phyloP scores from a whole-genome alignment of 202 grass and related monocot genomes.

The Saccharum hybrid region DNA sequence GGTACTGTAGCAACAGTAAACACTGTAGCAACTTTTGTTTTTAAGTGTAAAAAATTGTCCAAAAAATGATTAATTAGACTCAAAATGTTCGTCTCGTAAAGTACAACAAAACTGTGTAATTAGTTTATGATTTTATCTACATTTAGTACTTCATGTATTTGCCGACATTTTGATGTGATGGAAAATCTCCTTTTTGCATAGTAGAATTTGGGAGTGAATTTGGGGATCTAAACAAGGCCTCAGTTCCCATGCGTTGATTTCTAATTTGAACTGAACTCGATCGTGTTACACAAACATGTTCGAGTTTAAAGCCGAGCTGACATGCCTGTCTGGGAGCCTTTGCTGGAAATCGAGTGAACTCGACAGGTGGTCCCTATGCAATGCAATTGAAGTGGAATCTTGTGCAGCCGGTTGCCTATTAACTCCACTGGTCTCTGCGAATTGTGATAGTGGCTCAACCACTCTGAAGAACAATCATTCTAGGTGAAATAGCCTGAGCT shows the following conservation, averaged over 20 bases:
- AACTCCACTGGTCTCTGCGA: not conserved
- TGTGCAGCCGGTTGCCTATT: constrained; percentile 15
- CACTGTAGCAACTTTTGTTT: too few species aligned
- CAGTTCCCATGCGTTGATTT: not conserved
- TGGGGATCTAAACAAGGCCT: too few species aligned
- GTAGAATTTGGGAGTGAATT: too few species aligned
- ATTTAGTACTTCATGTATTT: too few species aligned
- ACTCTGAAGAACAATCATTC: not conserved
- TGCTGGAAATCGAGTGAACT: constrained; percentile 2
- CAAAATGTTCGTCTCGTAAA: too few species aligned
- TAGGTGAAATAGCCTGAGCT: constrained; percentile 1
- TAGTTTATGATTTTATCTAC: too few species aligned
- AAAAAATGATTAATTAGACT: too few species aligned
- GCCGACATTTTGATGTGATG: too few species aligned
- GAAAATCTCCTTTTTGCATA: too few species aligned
- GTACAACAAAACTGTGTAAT: too few species aligned
- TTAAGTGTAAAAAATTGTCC: too few species aligned
- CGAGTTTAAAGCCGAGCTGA: not conserved
- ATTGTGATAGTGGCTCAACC: not conserved
- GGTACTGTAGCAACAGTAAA: too few species aligned
- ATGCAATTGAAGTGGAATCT: constrained; percentile 12
- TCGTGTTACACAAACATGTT: constrained; percentile 23
- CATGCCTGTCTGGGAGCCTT: not conserved
- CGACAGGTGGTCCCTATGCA: not conserved
- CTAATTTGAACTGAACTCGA: not conserved